These are phyloP conservation scores for Exophiala phaeomuriformis DNA, from an alignment of 2,329 filamentous ascomycete species.

Conservation along the genomic window DNA sequence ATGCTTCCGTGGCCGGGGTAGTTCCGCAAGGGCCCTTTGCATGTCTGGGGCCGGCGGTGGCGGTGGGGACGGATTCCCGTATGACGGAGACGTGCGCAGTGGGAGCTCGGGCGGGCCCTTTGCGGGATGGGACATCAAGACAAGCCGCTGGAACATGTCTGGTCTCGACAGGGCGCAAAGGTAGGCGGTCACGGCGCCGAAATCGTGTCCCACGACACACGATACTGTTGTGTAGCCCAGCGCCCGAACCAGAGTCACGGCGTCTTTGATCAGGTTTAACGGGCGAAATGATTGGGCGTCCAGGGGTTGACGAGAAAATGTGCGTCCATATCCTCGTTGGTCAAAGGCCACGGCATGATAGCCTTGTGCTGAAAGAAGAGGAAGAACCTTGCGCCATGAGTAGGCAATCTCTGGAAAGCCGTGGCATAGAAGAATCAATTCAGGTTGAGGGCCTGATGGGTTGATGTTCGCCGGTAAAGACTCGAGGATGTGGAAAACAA, in stretches of 20 bases:
- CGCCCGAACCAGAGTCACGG: slow-evolving; percentile 54
- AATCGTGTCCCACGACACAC: slow-evolving; percentile 60
- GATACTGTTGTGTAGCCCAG: slow-evolving; percentile 53
- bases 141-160: slow-evolving; percentile 56
- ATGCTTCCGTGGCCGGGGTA: slow-evolving; percentile 56
- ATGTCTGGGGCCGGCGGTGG: slow-evolving; percentile 24
- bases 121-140: slow-evolving; percentile 61
- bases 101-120: slow-evolving; percentile 46
- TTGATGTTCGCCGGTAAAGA: slow-evolving; percentile 14
- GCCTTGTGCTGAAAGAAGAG: slow-evolving; percentile 50
- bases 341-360: slow-evolving; percentile 62
- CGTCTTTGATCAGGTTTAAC: slow-evolving; percentile 54
- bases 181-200: slow-evolving; percentile 55
- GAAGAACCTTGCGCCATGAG: slow-evolving; percentile 60
- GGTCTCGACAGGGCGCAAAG: slow-evolving; percentile 56
- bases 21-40: slow-evolving; percentile 29
- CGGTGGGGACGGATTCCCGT: slow-evolving; percentile 7
- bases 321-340: slow-evolving; percentile 61
- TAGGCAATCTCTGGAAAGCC: slow-evolving; percentile 63
- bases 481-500: slow-evolving; percentile 50
- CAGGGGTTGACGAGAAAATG: slow-evolving; percentile 45
- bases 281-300: slow-evolving; percentile 43
- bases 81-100: slow-evolving; percentile 38
- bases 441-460: slow-evolving; percentile 14
- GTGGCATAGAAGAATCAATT: slow-evolving; percentile 24